Percentiles rank a stretch among this genome's conserved stretches.
These are phyloP conservation scores for Aurantiochytrium sp. DNA, from an alignment of 108 stramenopile genomes.

Conservation along the genomic window DNA sequence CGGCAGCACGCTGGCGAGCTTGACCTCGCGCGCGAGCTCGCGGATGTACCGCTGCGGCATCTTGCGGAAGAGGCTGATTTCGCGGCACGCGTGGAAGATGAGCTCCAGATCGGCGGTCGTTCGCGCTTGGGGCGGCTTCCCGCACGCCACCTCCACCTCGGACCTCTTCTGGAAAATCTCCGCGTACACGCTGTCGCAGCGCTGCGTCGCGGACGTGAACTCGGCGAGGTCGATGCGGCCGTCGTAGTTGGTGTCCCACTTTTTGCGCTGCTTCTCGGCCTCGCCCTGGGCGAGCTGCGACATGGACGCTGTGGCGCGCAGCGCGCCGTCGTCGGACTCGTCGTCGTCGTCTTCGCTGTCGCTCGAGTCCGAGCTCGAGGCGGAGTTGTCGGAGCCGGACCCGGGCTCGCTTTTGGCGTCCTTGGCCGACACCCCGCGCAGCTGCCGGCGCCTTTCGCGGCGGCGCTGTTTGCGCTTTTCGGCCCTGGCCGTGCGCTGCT, in stretches of 20 bases:
- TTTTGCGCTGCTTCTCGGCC: neutral
- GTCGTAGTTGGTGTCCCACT: slow-evolving; percentile 21
- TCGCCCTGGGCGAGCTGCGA: neutral
- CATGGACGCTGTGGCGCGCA: neutral
- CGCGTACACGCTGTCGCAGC: neutral
- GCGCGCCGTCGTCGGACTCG: neutral
- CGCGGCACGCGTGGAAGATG: neutral
- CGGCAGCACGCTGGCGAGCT: neutral
- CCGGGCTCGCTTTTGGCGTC: too few species aligned
- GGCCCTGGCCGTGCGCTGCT: neutral
- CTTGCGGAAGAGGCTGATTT: neutral
- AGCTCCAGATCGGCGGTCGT: neutral
- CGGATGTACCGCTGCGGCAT: slow-evolving; percentile 14
- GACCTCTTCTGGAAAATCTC: neutral
- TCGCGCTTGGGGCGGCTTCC: neutral
- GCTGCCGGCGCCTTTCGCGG: neutral
- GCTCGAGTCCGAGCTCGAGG: neutral
- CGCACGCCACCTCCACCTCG: neutral
- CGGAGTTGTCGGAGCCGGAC: neutral
- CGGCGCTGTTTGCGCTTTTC: neutral
- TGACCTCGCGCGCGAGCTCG: neutral
- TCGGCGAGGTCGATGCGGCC: slow-evolving; percentile 19
- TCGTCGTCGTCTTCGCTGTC: neutral
- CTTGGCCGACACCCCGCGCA: neutral
- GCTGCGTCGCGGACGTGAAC: neutral